These are phyloP conservation scores for Cantharellus cinnabarinus DNA, from an alignment of 768 basidiomycete genomes.

Conservation along the genomic window DNA sequence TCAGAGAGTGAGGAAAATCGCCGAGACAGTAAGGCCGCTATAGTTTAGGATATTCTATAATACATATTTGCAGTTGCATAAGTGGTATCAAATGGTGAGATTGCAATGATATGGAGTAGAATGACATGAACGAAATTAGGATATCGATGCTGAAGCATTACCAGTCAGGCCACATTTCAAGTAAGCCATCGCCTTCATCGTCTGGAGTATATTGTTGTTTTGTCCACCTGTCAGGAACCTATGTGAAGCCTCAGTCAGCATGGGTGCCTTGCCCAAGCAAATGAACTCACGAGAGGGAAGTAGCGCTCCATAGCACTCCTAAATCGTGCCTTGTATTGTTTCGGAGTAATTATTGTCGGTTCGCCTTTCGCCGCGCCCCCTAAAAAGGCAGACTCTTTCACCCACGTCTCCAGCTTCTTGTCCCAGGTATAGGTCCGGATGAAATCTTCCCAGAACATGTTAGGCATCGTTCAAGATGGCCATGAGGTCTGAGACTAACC, in stretches of 20 bases:
- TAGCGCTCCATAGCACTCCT: conserved; percentile 78
- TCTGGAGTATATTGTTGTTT: conserved; percentile 63
- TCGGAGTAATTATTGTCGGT: conserved; percentile 92
- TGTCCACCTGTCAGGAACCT: conserved; percentile 87
- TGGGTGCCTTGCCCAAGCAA: not conserved
- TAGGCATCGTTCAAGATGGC: conserved; percentile 6
- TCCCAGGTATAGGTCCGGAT: conserved; percentile 96
- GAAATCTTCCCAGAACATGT: conserved; percentile 37
- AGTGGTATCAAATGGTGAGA: not conserved
- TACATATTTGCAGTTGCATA: too few relatives aligned
- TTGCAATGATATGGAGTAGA: not conserved
- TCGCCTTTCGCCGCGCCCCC: conserved; percentile 67
- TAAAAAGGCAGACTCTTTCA: conserved; percentile 84
- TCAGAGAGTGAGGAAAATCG: not conserved
- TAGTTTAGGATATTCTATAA: too few relatives aligned
- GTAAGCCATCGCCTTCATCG: conserved; percentile 33
- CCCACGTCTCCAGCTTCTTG: conserved; percentile 96
- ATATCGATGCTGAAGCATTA: conserved; percentile 6
- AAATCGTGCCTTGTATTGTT: conserved; percentile 79
- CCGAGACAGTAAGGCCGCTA: not conserved
- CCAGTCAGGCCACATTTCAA: conserved; percentile 24
- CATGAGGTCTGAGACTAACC: conserved; percentile 32
- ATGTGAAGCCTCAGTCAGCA: not conserved
- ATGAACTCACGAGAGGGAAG: conserved; percentile 48
- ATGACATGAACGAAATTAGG: not conserved